Base-by-base conservation (phyloP, 345 rosid genomes). In the Rhizophora mangle region DNA sequence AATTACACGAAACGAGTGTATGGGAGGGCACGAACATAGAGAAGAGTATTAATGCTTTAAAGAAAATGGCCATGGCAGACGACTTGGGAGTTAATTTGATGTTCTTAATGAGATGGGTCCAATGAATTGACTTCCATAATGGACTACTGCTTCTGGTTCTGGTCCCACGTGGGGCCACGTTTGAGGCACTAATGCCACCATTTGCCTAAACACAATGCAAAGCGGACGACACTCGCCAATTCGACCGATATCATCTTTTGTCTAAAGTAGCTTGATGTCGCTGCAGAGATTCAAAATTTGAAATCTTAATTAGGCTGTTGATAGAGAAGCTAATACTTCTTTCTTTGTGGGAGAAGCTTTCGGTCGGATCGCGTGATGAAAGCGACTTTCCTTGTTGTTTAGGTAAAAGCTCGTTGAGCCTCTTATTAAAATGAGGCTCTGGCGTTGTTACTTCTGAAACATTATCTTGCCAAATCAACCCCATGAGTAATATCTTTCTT, bases 351-450 rank as follows among this genome's bases (percentile, higher is more conserved):
- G 72, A 67, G 68, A 79, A 59, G 65, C 77, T 76, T 83, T 80
- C 53, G 72, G 74, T 27, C 54, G 54, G 74, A 67, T 79, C 78
- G 81, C 81, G 80, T 83, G 85, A 81, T 58, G 74, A 78, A 76
- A 83, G 43, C 36, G 84, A 78, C 81, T 30, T 78, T 68, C 71
- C 83, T 74, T 76, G 62, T 60, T 66, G 75, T 78, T 74, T 79
- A 76, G 80, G 84, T 74, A 81, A 72, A 74, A 29, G 69, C 29
- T 22, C 9, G 20, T n/a, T 22, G 4, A 34, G 39, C 16, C 60
- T 31, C 30, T 24, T 30, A 24, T 24, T 24, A 37, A 37, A 37
- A 37, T 24, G 24, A 24, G 24, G 24, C 24, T 24, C 24, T 24
- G 43, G 43, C 43, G 9, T 37, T 37, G 43, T 37, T 8, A 37